Evolutionary conservation across 176 grass and related monocot species (phyloP), one percentile per base, ranked within the genome.

Genomic region (Zea luxurians): DNA sequence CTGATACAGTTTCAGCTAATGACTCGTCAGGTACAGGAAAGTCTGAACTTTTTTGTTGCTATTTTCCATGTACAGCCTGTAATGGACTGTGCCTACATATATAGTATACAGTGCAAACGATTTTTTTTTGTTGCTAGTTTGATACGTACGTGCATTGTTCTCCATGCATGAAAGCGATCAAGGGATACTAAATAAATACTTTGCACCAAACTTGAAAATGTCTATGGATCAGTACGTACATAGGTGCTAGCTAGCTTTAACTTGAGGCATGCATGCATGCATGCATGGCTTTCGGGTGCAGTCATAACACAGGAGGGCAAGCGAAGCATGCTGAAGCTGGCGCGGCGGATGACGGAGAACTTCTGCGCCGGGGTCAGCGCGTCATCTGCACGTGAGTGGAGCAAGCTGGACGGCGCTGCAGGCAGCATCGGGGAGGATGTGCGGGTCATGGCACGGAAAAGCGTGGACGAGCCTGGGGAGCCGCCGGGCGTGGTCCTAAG

Each of bases 251-350:
- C n/a, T 63, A 9, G 17, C 27, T 18, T 42, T 42, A 45, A 16
- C 15, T 27, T 8, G 44, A 3, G 16, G 37, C 8, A 54, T 75
- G 13, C 13, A 0, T 27, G 13, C 13, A 0, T 27, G 27, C 27
- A n/a, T 17, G 48, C 8, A 7, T 49, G 3, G 4, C 37, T 47
- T 37, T 64, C 12, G n/a, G 13, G 13, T 79, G 37, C 85, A 97
- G 93, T 84, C 64, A 88, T 90, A 70, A 86, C 91, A 0, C 78
- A 84, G 72, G 83, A 82, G 34, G 91, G 94, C 16, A 89, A 85
- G 76, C 63, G 89, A 42, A 98, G 91, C 87, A 92, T 98, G 95
- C 87, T 98, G 52, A 98, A 94, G 83, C 80, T 98, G 17, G 91
- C 95, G 42, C 85, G 86, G 10, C 79, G 95, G 48, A 98, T 98